phyloP scores from a whole-genome alignment of 2,329 filamentous ascomycete species.

The Epicoccum sorghinum region DNA sequence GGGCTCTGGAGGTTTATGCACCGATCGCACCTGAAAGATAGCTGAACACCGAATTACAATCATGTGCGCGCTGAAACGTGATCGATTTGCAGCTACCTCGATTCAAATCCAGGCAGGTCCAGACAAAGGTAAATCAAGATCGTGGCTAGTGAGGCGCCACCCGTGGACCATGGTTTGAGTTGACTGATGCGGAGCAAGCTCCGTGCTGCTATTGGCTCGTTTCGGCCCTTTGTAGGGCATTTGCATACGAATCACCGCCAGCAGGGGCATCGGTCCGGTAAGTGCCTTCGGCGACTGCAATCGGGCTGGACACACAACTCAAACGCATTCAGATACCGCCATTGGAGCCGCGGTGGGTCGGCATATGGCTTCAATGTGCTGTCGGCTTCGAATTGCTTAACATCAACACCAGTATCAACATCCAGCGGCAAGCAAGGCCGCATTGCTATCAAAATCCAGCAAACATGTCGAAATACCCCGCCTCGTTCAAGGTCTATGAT shows the following conservation, averaged over 20 bases:
- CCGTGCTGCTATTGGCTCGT: slow-evolving; percentile 4
- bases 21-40: background rate
- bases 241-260: slow-evolving; percentile 8
- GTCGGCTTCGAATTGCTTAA: background rate
- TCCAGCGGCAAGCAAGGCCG: background rate
- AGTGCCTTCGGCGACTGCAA: slow-evolving; percentile 6
- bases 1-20: background rate
- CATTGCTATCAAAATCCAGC: background rate
- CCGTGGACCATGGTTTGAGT: background rate
- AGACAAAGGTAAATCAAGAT: slow-evolving; percentile 1
- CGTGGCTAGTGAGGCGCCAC: slow-evolving; percentile 9
- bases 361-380: background rate
- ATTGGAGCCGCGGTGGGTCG: slow-evolving; percentile 9
- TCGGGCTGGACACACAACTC: background rate
- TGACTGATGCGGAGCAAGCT: slow-evolving; percentile 10
- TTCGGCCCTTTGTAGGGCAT: slow-evolving; percentile 9
- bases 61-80: background rate
- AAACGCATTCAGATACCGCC: background rate
- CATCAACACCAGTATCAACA: background rate
- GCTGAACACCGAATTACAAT: background rate
- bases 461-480: slow-evolving; percentile 8
- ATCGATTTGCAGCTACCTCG: background rate
- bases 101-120: background rate
- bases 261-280: slow-evolving; percentile 3
- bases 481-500: slow-evolving; percentile 13